Conservation (phyloP, 2,329 filamentous ascomycete species). For the Ophiostoma sp. region DNA sequence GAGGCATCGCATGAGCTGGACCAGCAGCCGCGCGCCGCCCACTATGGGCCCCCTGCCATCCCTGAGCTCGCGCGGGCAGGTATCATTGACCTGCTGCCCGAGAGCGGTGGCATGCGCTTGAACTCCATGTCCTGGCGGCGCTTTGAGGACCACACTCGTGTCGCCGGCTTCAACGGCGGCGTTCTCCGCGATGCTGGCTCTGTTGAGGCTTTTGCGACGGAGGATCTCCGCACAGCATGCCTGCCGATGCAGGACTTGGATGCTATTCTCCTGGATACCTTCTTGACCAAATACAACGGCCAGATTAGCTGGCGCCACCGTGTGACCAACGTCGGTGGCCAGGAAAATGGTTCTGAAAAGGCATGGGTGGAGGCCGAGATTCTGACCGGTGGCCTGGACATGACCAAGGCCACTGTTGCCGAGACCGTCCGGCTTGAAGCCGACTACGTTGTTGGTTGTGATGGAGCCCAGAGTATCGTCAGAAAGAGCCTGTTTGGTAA, state of each 20-base stretch:
- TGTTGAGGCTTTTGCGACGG: background rate
- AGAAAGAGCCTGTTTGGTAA: constrained; percentile 47
- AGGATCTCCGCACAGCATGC: constrained; percentile 39
- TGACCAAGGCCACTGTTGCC: background rate
- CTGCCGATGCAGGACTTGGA: constrained; percentile 41
- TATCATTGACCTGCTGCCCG: constrained; percentile 44
- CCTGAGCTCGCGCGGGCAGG: constrained; percentile 55
- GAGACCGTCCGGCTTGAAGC: constrained; percentile 35
- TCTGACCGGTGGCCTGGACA: constrained; percentile 30
- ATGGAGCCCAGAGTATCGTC: constrained; percentile 48
- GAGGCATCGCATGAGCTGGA: constrained; percentile 52
- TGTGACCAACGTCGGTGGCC: constrained; percentile 43
- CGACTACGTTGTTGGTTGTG: constrained; percentile 53
- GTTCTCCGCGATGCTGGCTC: constrained; percentile 27
- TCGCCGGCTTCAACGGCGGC: constrained; percentile 36
- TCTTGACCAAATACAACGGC: constrained; percentile 34
- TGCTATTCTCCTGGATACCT: constrained; percentile 40
- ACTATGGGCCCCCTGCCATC: constrained; percentile 55
- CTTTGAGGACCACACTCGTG: constrained; percentile 33
- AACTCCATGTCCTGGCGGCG: constrained; percentile 39
- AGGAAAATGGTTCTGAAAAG: constrained; percentile 36
- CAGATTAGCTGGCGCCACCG: constrained; percentile 43
- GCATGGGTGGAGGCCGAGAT: constrained; percentile 44
- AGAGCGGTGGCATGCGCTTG: constrained; percentile 37
- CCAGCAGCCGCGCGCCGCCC: constrained; percentile 55